Conservation (phyloP, 2,329 filamentous ascomycete species). For the Ophiognomonia clavigignenti-juglandacearum region DNA sequence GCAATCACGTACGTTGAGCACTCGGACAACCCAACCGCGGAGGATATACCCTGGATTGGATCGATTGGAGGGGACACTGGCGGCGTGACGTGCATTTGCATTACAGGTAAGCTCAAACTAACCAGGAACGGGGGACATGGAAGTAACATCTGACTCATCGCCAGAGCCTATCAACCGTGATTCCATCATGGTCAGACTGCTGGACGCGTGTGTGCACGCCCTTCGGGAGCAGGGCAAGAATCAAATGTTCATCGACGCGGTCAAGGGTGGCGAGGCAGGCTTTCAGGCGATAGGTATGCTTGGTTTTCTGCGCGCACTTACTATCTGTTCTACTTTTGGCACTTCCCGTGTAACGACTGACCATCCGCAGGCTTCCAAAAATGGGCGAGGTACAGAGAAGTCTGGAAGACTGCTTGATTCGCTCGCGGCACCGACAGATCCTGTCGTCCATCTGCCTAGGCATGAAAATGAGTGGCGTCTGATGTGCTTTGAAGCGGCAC, state of each 20-base stretch:
- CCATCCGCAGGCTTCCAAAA: slow-evolving; percentile 42
- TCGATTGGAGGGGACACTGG: slow-evolving; percentile 47
- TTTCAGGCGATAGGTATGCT: slow-evolving; percentile 48
- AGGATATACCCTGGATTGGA: slow-evolving; percentile 52
- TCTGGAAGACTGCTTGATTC: slow-evolving; percentile 39
- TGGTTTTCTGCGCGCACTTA: background rate
- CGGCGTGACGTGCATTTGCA: slow-evolving; percentile 57
- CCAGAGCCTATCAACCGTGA: slow-evolving; percentile 40
- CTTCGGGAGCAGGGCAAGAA: slow-evolving; percentile 46
- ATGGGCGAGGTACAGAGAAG: slow-evolving; percentile 54
- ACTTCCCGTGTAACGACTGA: too few relatives aligned
- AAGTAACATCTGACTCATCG: slow-evolving; percentile 17
- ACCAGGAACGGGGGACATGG: too few relatives aligned
- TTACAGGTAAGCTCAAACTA: slow-evolving; percentile 41
- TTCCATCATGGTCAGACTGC: slow-evolving; percentile 46
- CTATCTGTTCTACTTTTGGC: too few relatives aligned
- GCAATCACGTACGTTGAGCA: slow-evolving; percentile 50
- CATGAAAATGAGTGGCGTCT: too few relatives aligned
- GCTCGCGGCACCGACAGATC: too few relatives aligned
- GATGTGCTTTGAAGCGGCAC: too few relatives aligned
- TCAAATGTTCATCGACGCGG: slow-evolving; percentile 50
- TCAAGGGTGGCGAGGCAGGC: slow-evolving; percentile 44
- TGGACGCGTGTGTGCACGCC: slow-evolving; percentile 46
- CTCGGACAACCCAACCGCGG: slow-evolving; percentile 39
- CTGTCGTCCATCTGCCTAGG: too few relatives aligned